Percentiles rank a stretch among this genome's conserved stretches.
These are phyloP conservation scores for Angomonas ambiguus DNA, from an alignment of 208 protist species.

Conservation along the genomic window DNA sequence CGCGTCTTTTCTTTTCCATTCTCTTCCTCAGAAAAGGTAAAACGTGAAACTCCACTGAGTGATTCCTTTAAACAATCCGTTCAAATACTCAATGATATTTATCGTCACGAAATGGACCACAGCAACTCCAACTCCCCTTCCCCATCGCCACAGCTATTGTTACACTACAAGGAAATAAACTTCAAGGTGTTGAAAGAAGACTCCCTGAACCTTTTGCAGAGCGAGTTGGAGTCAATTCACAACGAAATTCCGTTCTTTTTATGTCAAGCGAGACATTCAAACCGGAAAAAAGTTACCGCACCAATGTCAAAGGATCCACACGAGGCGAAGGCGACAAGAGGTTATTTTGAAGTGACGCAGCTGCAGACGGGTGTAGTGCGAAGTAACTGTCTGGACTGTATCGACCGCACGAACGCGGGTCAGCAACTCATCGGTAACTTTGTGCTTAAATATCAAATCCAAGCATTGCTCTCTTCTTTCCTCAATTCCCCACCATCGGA, in stretches of 20 bases:
- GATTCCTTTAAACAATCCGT: background rate
- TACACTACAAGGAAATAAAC: background rate
- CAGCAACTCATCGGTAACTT: constrained; percentile 92
- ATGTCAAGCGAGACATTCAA: background rate
- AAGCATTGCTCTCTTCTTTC: constrained; percentile 43
- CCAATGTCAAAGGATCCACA: background rate
- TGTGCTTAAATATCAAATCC: constrained; percentile 64
- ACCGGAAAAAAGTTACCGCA: background rate
- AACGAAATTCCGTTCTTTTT: background rate
- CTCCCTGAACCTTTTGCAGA: background rate
- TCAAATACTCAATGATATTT: too few relatives aligned
- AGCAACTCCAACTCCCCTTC: too few relatives aligned
- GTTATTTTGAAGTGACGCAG: background rate
- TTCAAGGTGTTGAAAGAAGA: constrained; percentile 64
- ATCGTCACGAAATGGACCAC: too few relatives aligned
- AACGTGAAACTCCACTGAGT: background rate
- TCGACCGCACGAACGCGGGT: constrained; percentile 97
- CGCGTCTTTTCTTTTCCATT: too few relatives aligned
- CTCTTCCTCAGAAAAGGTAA: too few relatives aligned
- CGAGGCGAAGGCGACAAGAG: background rate
- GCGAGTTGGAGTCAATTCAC: background rate
- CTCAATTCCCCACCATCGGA: too few relatives aligned
- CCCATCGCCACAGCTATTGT: background rate
- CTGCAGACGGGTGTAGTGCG: constrained; percentile 90
- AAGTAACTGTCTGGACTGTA: constrained; percentile 97